These are phyloP conservation scores for Vitis rupestris DNA, from an alignment of 164 flowering plant species.

Conservation along the genomic window DNA sequence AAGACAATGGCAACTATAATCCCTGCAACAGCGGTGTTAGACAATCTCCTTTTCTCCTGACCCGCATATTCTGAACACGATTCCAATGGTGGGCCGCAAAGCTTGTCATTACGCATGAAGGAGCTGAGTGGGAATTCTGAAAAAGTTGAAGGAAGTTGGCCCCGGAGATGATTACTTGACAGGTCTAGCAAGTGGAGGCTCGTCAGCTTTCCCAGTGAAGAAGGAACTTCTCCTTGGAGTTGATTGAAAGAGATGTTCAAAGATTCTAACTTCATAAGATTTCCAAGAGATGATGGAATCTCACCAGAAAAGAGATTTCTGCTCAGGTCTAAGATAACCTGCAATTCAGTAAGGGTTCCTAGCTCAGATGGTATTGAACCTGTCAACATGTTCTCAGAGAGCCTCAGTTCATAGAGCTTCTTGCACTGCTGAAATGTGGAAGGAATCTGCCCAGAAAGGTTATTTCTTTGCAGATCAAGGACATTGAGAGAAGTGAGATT, in stretches of 20 bases:
- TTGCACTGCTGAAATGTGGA: conserved; percentile 56
- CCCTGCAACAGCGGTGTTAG: conserved; percentile 51
- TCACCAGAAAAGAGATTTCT: conserved; percentile 57
- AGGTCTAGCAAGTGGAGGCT: conserved; percentile 76
- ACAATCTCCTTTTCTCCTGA: conserved; percentile 29
- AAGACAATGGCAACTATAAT: conserved; percentile 77
- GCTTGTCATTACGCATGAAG: conserved; percentile 60
- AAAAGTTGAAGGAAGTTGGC: conserved; percentile 56
- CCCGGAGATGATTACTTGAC: conserved; percentile 71
- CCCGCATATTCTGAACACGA: conserved; percentile 32
- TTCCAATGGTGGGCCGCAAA: conserved; percentile 72
- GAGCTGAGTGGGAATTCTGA: conserved; percentile 63
- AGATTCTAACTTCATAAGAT: conserved; percentile 68
- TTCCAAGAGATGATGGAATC: conserved; percentile 77
- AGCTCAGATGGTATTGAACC: conserved; percentile 74
- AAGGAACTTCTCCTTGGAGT: conserved; percentile 65
- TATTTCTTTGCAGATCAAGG: conserved; percentile 66
- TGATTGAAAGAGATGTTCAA: conserved; percentile 76
- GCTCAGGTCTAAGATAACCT: conserved; percentile 77
- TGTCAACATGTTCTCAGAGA: conserved; percentile 58
- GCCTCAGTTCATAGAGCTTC: conserved; percentile 78
- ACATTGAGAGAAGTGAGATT: conserved; percentile 70
- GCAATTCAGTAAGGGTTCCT: conserved; percentile 68
- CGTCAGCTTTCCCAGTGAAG: conserved; percentile 63
- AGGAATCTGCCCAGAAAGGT: conserved; percentile 76